phyloP scores from a whole-genome alignment of 2,329 filamentous ascomycete genomes.

The Conoideocrella luteorostrata region DNA sequence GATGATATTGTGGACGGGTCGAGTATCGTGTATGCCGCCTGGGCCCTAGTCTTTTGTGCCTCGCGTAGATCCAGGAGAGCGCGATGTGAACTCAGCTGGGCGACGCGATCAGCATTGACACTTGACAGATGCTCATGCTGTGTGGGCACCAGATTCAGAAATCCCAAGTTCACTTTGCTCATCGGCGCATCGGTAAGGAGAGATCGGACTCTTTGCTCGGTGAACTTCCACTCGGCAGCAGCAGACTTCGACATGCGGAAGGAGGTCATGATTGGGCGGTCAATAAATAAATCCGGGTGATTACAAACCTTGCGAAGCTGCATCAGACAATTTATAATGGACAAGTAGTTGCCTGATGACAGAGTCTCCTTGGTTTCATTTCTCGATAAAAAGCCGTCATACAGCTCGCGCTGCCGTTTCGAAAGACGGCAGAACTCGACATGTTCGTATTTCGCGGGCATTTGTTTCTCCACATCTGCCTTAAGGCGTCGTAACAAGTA shows the following conservation, averaged over 20 bases:
- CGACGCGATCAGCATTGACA: constrained; percentile 46
- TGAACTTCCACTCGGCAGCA: constrained; percentile 64
- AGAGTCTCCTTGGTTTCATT: constrained; percentile 85
- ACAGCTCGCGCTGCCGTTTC: constrained; percentile 89
- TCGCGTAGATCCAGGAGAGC: constrained; percentile 65
- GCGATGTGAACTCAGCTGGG: constrained; percentile 63
- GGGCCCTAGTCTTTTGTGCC: constrained; percentile 57
- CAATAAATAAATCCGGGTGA: constrained; percentile 93
- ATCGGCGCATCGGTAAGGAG: constrained; percentile 58
- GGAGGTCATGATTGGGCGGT: constrained; percentile 91
- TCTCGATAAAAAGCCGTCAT: constrained; percentile 91
- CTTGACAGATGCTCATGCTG: constrained; percentile 60
- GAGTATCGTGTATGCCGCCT: constrained; percentile 46
- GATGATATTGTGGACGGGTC: constrained; percentile 63
- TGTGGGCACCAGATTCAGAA: constrained; percentile 72
- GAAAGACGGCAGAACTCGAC: constrained; percentile 93
- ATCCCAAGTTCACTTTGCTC: constrained; percentile 61
- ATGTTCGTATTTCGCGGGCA: constrained; percentile 97
- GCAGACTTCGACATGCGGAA: constrained; percentile 85
- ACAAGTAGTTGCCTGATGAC: constrained; percentile 89
- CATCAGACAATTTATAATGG: constrained; percentile 98
- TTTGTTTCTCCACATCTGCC: constrained; percentile 96
- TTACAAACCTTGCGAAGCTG: constrained; percentile 97
- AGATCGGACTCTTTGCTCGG: constrained; percentile 61
- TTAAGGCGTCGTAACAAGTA: constrained; percentile 89